Evolutionary conservation across 306 rosid genomes (phyloP).

Genomic region (Castanea crenata): DNA sequence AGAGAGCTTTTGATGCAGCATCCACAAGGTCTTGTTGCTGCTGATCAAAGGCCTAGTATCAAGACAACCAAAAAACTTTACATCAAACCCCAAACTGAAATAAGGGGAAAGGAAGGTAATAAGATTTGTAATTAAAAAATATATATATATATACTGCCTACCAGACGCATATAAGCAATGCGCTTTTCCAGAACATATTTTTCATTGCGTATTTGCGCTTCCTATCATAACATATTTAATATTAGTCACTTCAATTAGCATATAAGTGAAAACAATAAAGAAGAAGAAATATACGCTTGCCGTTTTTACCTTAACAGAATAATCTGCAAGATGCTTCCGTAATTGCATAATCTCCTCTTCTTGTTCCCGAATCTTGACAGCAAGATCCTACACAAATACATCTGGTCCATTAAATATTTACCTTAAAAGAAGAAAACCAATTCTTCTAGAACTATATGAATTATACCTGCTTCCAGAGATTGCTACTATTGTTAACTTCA

Average conservation of each 20-base stretch:
- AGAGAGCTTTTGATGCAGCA: conserved; percentile 61
- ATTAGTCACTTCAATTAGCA: conserved; percentile 23
- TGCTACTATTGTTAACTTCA: conserved; percentile 55
- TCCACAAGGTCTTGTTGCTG: conserved; percentile 68
- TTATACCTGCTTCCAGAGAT: conserved; percentile 75
- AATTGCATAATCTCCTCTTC: conserved; percentile 85
- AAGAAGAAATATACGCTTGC: not conserved
- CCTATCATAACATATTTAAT: conserved; percentile 40
- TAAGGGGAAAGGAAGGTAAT: conserved; percentile 18
- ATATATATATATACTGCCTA: conserved; percentile 15
- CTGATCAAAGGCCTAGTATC: conserved; percentile 57
- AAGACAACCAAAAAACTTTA: conserved; percentile 14
- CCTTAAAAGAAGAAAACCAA: not conserved
- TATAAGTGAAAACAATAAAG: not conserved
- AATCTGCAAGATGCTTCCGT: conserved; percentile 78
- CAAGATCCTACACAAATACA: conserved; percentile 52
- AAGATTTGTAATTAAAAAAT: not conserved
- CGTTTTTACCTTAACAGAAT: conserved; percentile 71
- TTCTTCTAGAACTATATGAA: conserved; percentile 19
- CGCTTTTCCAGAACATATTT: conserved; percentile 89
- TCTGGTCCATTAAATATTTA: conserved; percentile 21
- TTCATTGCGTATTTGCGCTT: conserved; percentile 79
- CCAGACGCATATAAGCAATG: conserved; percentile 97
- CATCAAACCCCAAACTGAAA: conserved; percentile 20
- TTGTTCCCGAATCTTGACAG: conserved; percentile 62